Evolutionary conservation across 2,329 filamentous ascomycete genomes (phyloP).

Genomic region (Pochonia chlamydosporia): DNA sequence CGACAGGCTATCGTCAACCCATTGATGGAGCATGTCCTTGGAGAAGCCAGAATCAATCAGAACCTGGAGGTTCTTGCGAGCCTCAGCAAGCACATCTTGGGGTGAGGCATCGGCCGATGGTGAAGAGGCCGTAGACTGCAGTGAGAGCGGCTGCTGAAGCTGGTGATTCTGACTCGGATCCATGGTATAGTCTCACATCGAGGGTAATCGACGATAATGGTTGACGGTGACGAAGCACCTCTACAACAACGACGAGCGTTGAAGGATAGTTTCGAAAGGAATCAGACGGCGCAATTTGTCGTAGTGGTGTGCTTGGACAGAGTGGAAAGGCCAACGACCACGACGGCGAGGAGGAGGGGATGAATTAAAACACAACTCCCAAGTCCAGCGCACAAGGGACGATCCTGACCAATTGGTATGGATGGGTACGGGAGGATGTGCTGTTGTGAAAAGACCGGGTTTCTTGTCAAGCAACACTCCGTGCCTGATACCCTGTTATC

Average conservation of each 20-base stretch:
- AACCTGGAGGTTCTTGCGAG: conserved; percentile 38
- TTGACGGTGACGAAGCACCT: conserved; percentile 10
- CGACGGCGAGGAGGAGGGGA: conserved; percentile 9
- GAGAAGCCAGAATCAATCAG: conserved; percentile 40
- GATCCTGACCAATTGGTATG: conserved; percentile 8
- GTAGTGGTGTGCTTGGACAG: conserved; percentile 7
- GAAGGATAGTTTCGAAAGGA: conserved; percentile 1
- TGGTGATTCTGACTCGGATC: conserved; percentile 24
- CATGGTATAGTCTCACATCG: conserved; percentile 25
- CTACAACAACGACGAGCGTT: conserved; percentile 10
- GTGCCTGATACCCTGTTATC: conserved; percentile 10
- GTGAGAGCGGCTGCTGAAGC: conserved; percentile 19
- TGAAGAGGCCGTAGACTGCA: conserved; percentile 12
- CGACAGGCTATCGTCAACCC: conserved; percentile 31
- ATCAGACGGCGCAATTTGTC: conserved; percentile 7
- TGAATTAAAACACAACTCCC: conserved; percentile 7
- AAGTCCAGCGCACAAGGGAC: conserved; percentile 5
- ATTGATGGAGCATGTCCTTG: conserved; percentile 35
- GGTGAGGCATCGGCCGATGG: conserved; percentile 27
- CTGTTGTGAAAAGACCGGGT: conserved; percentile 7
- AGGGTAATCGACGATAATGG: conserved; percentile 13
- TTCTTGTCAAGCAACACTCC: conserved; percentile 5
- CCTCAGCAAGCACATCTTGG: conserved; percentile 38
- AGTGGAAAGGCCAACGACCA: conserved; percentile 6
- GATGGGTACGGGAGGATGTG: conserved; percentile 3